Conservation (phyloP, 2,329 filamentous ascomycete genomes). For the Zopfia rhizophila region DNA sequence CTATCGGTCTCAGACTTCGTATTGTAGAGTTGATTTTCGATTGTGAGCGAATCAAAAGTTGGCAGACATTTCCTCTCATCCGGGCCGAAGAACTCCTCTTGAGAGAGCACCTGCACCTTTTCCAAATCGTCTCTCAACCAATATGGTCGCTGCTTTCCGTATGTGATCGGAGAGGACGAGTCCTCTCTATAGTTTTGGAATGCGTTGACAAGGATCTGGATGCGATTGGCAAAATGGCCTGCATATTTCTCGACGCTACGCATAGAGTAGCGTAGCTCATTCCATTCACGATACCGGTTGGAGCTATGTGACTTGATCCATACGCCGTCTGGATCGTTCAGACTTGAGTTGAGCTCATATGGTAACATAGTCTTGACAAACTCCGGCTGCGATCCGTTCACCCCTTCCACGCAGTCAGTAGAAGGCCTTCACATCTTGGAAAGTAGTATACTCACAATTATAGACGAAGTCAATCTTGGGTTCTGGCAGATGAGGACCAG, state of each 20-base stretch:
- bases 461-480: constrained; percentile 59
- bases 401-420: constrained; percentile 40
- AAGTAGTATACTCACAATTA: constrained; percentile 36
- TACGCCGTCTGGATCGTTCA: constrained; percentile 54
- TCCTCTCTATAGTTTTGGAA: constrained; percentile 32
- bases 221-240: constrained; percentile 54
- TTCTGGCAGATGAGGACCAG: constrained; percentile 46
- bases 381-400: constrained; percentile 55
- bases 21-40: constrained; percentile 58
- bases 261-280: constrained; percentile 58
- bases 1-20: constrained; percentile 54
- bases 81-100: constrained; percentile 57
- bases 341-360: constrained; percentile 54
- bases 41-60: constrained; percentile 58
- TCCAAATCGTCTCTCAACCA: constrained; percentile 51
- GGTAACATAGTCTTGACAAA: constrained; percentile 50
- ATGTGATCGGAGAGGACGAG: constrained; percentile 15
- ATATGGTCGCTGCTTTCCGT: constrained; percentile 46
- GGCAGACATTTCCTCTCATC: constrained; percentile 52
- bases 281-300: constrained; percentile 59
- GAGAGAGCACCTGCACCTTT: constrained; percentile 53
- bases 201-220: constrained; percentile 57
- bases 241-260: constrained; percentile 56
- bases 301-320: constrained; percentile 56
- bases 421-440: neutral